These are phyloP conservation scores for Diddensiella santjacobensis DNA, from an alignment of 805 yeast species.

Conservation along the genomic window DNA sequence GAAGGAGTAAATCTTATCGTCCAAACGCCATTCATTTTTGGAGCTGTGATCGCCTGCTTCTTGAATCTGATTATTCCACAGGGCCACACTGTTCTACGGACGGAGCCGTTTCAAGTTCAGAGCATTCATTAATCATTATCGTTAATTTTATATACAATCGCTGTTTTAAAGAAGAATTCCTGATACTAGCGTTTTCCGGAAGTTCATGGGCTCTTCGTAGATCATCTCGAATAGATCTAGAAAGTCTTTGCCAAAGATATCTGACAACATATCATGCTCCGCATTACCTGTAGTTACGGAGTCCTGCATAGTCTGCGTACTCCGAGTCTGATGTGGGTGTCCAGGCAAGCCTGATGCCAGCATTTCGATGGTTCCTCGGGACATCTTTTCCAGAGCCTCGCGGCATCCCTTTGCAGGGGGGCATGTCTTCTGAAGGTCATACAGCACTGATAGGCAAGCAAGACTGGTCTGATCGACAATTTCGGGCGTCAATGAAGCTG, in stretches of 20 bases:
- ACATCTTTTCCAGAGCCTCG: not conserved
- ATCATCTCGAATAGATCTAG: not conserved
- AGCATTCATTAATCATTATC: too few relatives aligned
- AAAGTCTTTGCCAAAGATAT: not conserved
- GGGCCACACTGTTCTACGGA: not conserved
- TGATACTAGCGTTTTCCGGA: not conserved
- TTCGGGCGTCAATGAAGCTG: not conserved
- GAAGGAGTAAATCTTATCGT: constrained; percentile 42
- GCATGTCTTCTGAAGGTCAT: not conserved
- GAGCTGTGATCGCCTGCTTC: constrained; percentile 41
- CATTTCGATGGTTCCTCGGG: not conserved
- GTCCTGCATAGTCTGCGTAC: too few relatives aligned
- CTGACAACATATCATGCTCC: not conserved
- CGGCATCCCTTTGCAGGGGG: not conserved
- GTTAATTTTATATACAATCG: not conserved
- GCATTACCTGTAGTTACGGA: not conserved
- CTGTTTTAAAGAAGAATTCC: not conserved
- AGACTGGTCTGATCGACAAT: not conserved
- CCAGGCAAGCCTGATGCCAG: not conserved
- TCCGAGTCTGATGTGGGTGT: not conserved
- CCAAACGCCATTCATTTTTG: constrained; percentile 44
- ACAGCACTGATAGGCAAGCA: not conserved
- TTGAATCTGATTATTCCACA: constrained; percentile 38
- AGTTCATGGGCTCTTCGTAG: not conserved
- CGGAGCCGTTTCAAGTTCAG: not conserved